These are phyloP conservation scores for Cruciata laevipes DNA, from an alignment of 257 asterid species.

Conservation along the genomic window DNA sequence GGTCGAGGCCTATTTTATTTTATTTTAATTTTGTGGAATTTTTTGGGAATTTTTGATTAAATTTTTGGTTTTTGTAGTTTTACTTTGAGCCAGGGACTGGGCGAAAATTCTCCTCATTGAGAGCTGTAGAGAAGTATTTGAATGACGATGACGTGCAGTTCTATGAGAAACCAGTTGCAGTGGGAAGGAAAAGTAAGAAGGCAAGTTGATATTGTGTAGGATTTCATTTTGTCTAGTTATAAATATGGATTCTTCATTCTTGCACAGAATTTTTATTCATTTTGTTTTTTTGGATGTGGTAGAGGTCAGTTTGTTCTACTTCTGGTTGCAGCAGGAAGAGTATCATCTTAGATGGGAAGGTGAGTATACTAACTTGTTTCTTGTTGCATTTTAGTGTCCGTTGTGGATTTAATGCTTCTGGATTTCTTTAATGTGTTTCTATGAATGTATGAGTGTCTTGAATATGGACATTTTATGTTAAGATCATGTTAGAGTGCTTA, in stretches of 20 bases:
- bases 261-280: background rate
- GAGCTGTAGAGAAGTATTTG: slow-evolving; percentile 42
- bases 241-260: no score
- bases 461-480: no score
- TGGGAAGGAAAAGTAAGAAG: slow-evolving; percentile 13
- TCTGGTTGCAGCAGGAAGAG: no score
- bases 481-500: no score
- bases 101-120: slow-evolving; percentile 51
- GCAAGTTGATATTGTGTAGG: slow-evolving; percentile 10
- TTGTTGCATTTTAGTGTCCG: no score
- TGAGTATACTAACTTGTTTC: no score
- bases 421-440: no score
- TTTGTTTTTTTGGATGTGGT: background rate
- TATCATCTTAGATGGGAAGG: no score
- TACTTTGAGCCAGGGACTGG: slow-evolving; percentile 79
- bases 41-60: background rate
- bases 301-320: no score
- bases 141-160: slow-evolving; percentile 29
- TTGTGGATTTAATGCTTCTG: no score
- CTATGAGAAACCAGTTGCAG: slow-evolving; percentile 14
- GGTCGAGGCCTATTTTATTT: background rate
- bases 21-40: background rate
- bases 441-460: no score
- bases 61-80: slow-evolving; percentile 36
- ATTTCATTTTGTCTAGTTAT: slow-evolving; percentile 3